These are phyloP conservation scores for Iris macrosiphon DNA, from an alignment of 106 monocot species.

Conservation along the genomic window DNA sequence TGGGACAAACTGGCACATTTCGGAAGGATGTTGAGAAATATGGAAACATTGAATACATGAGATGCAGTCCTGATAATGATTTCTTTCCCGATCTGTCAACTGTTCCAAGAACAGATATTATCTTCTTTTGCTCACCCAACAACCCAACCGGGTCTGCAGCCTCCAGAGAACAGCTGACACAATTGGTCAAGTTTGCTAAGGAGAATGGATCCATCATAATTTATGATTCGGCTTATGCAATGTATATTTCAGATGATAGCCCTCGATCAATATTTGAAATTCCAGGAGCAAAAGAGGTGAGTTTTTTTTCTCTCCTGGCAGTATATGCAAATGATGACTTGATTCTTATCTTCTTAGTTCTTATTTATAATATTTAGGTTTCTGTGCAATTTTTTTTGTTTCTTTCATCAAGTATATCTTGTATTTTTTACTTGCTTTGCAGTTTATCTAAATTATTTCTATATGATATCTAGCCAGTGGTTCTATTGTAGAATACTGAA, in stretches of 20 bases:
- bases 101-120: slow-evolving; percentile 56
- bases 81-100: slow-evolving; percentile 84
- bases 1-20: slow-evolving; percentile 77
- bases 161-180: slow-evolving; percentile 69
- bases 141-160: slow-evolving; percentile 88
- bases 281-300: slow-evolving; percentile 93
- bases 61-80: slow-evolving; percentile 79
- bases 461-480: too few relatives aligned
- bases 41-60: slow-evolving; percentile 91
- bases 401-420: too few relatives aligned
- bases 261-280: slow-evolving; percentile 90
- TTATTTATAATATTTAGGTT: too few relatives aligned
- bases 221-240: slow-evolving; percentile 94
- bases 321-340: too few relatives aligned
- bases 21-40: slow-evolving; percentile 69
- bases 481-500: too few relatives aligned
- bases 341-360: too few relatives aligned
- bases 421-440: too few relatives aligned
- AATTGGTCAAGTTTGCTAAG: slow-evolving; percentile 78
- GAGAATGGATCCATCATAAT: slow-evolving; percentile 88
- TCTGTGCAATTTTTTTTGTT: too few relatives aligned
- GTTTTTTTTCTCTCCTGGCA: too few relatives aligned
- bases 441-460: too few relatives aligned
- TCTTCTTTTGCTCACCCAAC: slow-evolving; percentile 97
- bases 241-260: slow-evolving; percentile 96